Conservation (phyloP, 1,284 basidiomycete species). For the Fomitiporia mediterranea region DNA sequence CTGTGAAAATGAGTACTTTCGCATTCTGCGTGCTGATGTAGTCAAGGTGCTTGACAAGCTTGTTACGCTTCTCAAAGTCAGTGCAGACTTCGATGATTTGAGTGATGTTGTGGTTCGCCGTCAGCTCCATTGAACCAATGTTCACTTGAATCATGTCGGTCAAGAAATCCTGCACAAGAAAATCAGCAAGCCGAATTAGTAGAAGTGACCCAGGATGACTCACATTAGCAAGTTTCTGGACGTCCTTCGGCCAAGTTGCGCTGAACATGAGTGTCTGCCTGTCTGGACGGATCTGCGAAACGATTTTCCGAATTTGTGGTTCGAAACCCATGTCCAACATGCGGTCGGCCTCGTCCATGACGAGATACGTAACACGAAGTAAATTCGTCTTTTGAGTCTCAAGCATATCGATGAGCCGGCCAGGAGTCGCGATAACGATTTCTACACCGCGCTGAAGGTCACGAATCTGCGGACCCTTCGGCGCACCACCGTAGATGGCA, state of each 20-base stretch:
- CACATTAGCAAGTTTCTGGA: conserved; percentile 92
- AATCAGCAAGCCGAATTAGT: conserved; percentile 13
- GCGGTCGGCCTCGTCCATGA: conserved; percentile 99
- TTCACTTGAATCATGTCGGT: conserved; percentile 97
- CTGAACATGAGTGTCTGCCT: conserved; percentile 97
- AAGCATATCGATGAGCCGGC: conserved; percentile 91
- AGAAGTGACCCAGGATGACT: conserved; percentile 20
- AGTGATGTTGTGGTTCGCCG: conserved; percentile 97
- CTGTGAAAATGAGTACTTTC: conserved; percentile 98
- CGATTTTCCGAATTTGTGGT: conserved; percentile 98
- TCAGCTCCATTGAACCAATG: conserved; percentile 97
- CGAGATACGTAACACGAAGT: conserved; percentile 92
- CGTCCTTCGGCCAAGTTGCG: conserved; percentile 99
- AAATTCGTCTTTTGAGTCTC: conserved; percentile 96
- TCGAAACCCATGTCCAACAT: conserved; percentile 99
- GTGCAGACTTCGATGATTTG: conserved; percentile 97
- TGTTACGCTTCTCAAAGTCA: conserved; percentile 96
- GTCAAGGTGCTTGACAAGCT: conserved; percentile 96
- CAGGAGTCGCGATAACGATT: conserved; percentile 91
- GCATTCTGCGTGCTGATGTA: conserved; percentile 95
- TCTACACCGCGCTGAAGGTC: conserved; percentile 96
- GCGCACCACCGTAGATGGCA: conserved; percentile 97
- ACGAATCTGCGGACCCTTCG: conserved; percentile 97
- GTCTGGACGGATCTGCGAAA: conserved; percentile 94
- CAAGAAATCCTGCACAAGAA: conserved; percentile 74